Conservation (phyloP, 805 yeast genomes). For the Ogataea methylovora region DNA sequence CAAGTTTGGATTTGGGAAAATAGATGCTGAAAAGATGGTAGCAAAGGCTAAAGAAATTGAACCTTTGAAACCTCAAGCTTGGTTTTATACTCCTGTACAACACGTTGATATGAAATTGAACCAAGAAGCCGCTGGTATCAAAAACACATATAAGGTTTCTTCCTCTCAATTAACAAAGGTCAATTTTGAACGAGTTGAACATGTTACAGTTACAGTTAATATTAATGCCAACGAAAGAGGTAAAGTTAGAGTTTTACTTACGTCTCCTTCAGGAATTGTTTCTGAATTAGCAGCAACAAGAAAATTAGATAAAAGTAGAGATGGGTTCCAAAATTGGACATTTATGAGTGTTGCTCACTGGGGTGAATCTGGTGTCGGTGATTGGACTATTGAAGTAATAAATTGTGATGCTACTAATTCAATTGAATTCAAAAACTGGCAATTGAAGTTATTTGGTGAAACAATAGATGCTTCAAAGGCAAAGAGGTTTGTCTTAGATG, state of each 20-base stretch:
- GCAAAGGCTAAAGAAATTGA: slow-evolving; percentile 67
- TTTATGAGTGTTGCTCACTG: slow-evolving; percentile 98
- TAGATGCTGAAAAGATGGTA: slow-evolving; percentile 76
- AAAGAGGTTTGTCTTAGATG: slow-evolving; percentile 42
- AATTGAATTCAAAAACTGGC: slow-evolving; percentile 57
- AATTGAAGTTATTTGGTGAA: slow-evolving; percentile 77
- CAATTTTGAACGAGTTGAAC: slow-evolving; percentile 73
- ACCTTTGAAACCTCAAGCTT: slow-evolving; percentile 86
- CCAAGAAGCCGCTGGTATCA: slow-evolving; percentile 15
- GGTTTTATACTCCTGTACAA: slow-evolving; percentile 49
- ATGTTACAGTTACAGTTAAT: slow-evolving; percentile 74
- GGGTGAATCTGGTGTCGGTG: slow-evolving; percentile 80
- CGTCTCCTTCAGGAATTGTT: slow-evolving; percentile 67
- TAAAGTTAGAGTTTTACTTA: slow-evolving; percentile 50
- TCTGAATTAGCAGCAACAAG: slow-evolving; percentile 73
- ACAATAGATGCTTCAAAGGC: slow-evolving; percentile 57
- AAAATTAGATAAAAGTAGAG: slow-evolving; percentile 41
- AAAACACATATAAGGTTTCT: slow-evolving; percentile 37
- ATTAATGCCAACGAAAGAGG: slow-evolving; percentile 66
- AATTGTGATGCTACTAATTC: slow-evolving; percentile 31
- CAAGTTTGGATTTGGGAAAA: slow-evolving; percentile 84
- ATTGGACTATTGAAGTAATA: slow-evolving; percentile 70
- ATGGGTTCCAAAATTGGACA: slow-evolving; percentile 76
- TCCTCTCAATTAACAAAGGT: slow-evolving; percentile 40
- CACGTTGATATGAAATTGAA: slow-evolving; percentile 23